Evolutionary conservation across 2,329 filamentous ascomycete genomes (phyloP), one percentile per base, ranked within the genome.

Genomic region (Verticillium nubilum): DNA sequence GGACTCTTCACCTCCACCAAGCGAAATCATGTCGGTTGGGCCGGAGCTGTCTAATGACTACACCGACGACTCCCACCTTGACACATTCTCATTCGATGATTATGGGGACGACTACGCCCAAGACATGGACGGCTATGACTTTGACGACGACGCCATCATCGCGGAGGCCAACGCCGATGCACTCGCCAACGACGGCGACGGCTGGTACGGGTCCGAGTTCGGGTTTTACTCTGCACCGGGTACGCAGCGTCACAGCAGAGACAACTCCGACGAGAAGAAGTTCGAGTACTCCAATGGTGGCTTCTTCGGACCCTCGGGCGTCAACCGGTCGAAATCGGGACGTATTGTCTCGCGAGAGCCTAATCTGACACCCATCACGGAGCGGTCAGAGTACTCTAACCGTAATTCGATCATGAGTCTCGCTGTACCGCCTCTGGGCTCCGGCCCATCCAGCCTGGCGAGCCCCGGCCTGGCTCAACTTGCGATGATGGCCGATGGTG

Each of bases 141-240:
- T 90, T 56, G 90, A 91, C 61, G 92, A 98, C 65, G 93, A 97
- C 67, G 86, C 87, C 31, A 95, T 98, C 66, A 96, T 99, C 61
- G 94, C 93, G 0, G 95, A 92, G 60, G 95, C 95, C 5, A 99
- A 99, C 67, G 93, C 94, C 0, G 93, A 95, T 70, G 95, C 90
- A 1, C 80, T 99, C 7, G 94, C 95, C 53, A 93, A 92, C 65
- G 95, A 99, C 68, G 88, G 88, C 6, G 94, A 97, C 64, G 94
- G 92, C 0, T 96, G 95, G 78, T 99, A 99, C 69, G 95, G 95
- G 0, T 89, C 92, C 66, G 95, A 99, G 71, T 99, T 99, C 69
- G 93, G 92, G 0, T 99, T 99, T 72, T 99, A 97, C 72, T 78
- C 80, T 1, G 83, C 85, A 0, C 65, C 75, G 5, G 70, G 70